Conservation (phyloP, 2,329 filamentous ascomycete species). For the Microcera coccophila region DNA sequence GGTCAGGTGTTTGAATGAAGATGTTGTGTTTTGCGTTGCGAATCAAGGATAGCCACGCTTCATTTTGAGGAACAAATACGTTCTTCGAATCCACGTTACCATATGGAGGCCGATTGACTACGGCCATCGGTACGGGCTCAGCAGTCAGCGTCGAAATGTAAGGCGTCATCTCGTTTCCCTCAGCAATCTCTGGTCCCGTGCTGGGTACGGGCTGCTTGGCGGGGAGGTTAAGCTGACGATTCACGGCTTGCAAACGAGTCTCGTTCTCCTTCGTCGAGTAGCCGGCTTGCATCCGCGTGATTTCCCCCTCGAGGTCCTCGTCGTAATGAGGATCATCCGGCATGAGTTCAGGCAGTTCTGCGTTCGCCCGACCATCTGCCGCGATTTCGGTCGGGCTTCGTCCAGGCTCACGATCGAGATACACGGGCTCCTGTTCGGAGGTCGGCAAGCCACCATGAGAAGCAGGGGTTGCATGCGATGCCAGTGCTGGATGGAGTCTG, state of each 20-base stretch:
- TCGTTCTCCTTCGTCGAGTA: slow-evolving; percentile 50
- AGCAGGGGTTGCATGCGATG: slow-evolving; percentile 4
- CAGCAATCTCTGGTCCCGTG: slow-evolving; percentile 51
- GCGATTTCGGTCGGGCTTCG: not conserved
- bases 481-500: slow-evolving; percentile 34
- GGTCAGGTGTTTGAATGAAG: slow-evolving; percentile 76
- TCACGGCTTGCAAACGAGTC: slow-evolving; percentile 54
- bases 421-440: slow-evolving; percentile 2
- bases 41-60: slow-evolving; percentile 67
- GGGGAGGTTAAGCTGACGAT: slow-evolving; percentile 63
- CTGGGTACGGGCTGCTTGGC: slow-evolving; percentile 47
- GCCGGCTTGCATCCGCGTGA: slow-evolving; percentile 56
- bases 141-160: slow-evolving; percentile 48
- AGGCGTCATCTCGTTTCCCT: slow-evolving; percentile 59
- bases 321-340: slow-evolving; percentile 63
- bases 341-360: slow-evolving; percentile 50
- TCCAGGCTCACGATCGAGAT: not conserved
- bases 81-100: slow-evolving; percentile 59
- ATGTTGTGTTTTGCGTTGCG: slow-evolving; percentile 59
- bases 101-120: slow-evolving; percentile 66
- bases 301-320: slow-evolving; percentile 54
- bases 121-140: slow-evolving; percentile 63
- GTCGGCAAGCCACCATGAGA: slow-evolving; percentile 4
- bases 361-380: not conserved
- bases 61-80: slow-evolving; percentile 67